These are phyloP conservation scores for Beauveria sp. DNA, from an alignment of 2,329 filamentous ascomycete species.

Conservation along the genomic window DNA sequence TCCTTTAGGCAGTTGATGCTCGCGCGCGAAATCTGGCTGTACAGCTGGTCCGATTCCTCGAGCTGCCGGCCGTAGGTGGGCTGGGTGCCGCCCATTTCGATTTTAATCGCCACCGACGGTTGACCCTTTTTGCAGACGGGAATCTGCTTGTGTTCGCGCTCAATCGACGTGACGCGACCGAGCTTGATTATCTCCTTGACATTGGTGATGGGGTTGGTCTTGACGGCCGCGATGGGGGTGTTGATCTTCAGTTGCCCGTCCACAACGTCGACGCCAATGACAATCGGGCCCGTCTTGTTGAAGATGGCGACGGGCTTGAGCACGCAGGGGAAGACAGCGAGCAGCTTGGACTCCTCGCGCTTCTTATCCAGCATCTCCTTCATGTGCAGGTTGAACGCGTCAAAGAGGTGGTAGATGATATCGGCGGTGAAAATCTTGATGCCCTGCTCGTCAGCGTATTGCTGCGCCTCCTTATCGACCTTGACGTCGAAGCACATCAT, in stretches of 20 bases:
- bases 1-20: conserved; percentile 96
- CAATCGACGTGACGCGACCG: conserved; percentile 93
- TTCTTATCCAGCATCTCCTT: conserved; percentile 76
- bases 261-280: conserved; percentile 90
- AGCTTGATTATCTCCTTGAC: conserved; percentile 76
- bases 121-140: conserved; percentile 89
- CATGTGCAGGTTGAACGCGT: conserved; percentile 95
- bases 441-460: conserved; percentile 85
- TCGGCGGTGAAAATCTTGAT: conserved; percentile 98
- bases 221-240: conserved; percentile 84
- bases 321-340: conserved; percentile 95
- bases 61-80: conserved; percentile 91
- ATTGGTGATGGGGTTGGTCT: conserved; percentile 67
- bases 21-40: conserved; percentile 77
- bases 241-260: conserved; percentile 81
- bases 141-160: conserved; percentile 95
- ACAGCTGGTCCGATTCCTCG: conserved; percentile 82
- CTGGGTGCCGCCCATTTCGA: conserved; percentile 87
- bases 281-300: conserved; percentile 96
- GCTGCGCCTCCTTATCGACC: conserved; percentile 90
- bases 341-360: conserved; percentile 92
- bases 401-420: conserved; percentile 98
- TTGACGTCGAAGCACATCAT: conserved; percentile 99
- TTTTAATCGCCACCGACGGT: conserved; percentile 96
- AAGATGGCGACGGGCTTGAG: conserved; percentile 86